Evolutionary conservation across 1,284 basidiomycete species (phyloP).

Genomic region (Heterobasidion occidentale): DNA sequence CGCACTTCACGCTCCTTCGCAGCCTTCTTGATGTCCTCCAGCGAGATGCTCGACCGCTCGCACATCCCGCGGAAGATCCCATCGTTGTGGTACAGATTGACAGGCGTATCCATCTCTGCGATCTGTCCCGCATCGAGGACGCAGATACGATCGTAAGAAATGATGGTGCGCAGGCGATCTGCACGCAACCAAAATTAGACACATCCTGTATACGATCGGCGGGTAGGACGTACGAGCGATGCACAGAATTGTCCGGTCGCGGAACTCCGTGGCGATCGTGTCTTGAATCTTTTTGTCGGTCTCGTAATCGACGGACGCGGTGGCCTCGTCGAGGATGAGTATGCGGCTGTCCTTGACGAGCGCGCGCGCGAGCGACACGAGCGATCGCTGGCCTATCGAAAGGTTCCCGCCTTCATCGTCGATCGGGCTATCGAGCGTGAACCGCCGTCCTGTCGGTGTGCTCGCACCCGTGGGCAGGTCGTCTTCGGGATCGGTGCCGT

Average conservation of each 20-base stretch:
- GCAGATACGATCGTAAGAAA: constrained; percentile 72
- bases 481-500: constrained; percentile 10
- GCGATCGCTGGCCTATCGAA: constrained; percentile 44
- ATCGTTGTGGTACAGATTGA: constrained; percentile 44
- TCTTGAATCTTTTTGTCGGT: constrained; percentile 82
- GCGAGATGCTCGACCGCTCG: constrained; percentile 47
- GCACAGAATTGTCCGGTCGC: constrained; percentile 71
- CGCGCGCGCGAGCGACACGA: constrained; percentile 78
- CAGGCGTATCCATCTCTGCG: constrained; percentile 68
- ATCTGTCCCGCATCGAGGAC: constrained; percentile 67
- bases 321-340: constrained; percentile 75
- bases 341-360: constrained; percentile 73
- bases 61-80: constrained; percentile 68
- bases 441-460: constrained; percentile 31
- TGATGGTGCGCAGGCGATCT: constrained; percentile 73
- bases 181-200: neutral
- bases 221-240: constrained; percentile 54
- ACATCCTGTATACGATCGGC: neutral
- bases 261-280: constrained; percentile 81
- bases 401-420: constrained; percentile 85
- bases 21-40: constrained; percentile 36
- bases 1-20: constrained; percentile 6
- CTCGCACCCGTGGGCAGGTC: constrained; percentile 14
- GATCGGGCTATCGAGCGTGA: constrained; percentile 74
- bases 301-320: constrained; percentile 76